Evolutionary conservation across 2,329 filamentous ascomycete genomes (phyloP).

Genomic region (Huntiella moniliformis): DNA sequence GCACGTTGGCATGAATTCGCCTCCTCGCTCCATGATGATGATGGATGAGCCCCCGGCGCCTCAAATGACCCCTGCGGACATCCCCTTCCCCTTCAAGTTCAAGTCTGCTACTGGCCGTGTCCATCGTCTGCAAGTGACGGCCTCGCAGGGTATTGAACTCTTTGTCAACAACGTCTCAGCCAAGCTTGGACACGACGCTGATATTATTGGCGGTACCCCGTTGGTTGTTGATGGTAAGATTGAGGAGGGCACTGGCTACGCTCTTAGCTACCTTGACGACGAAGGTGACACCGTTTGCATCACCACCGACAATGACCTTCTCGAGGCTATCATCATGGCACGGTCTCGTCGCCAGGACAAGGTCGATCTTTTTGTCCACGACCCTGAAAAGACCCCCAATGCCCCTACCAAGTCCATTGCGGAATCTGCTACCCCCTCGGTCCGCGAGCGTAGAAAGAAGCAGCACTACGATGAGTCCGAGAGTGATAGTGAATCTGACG

Average conservation of each 20-base stretch:
- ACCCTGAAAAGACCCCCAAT: conserved; percentile 77
- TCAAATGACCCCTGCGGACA: conserved; percentile 43
- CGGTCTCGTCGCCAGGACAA: conserved; percentile 66
- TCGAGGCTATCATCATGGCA: conserved; percentile 75
- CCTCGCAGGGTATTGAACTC: conserved; percentile 60
- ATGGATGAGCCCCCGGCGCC: conserved; percentile 22
- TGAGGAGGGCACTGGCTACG: conserved; percentile 61
- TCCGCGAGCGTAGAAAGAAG: conserved; percentile 30
- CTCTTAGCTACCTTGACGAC: conserved; percentile 88
- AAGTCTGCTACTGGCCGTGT: conserved; percentile 91
- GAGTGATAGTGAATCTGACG: conserved; percentile 37
- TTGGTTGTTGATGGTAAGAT: conserved; percentile 55
- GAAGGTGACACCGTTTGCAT: conserved; percentile 95
- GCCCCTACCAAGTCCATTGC: conserved; percentile 20
- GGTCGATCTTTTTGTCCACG: conserved; percentile 91
- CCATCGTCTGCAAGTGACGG: conserved; percentile 71
- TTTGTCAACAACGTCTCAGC: conserved; percentile 59
- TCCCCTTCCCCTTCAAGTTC: conserved; percentile 95
- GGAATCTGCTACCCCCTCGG: conserved; percentile 27
- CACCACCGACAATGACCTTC: conserved; percentile 80
- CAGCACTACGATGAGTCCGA: conserved; percentile 30
- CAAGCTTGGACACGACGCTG: conserved; percentile 72
- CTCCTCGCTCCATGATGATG: conserved; percentile 43
- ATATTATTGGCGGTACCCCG: conserved; percentile 65
- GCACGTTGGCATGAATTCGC: conserved; percentile 67